Conservation (phyloP, 2,329 filamentous ascomycete genomes). For the Aspergillus sp. region DNA sequence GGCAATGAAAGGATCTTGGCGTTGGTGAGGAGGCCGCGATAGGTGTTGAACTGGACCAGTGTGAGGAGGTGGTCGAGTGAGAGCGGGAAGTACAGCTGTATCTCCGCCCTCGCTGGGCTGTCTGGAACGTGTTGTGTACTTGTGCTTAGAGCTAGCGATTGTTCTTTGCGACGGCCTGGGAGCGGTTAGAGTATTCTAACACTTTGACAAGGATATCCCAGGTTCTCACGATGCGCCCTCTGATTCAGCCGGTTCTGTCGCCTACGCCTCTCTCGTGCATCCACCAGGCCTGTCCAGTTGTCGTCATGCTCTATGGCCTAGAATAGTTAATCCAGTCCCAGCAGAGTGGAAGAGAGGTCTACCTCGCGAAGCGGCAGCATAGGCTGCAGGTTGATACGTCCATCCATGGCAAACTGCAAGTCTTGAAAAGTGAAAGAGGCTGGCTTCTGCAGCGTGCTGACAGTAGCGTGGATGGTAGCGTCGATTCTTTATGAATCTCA, state of each 20-base stretch:
- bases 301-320: neutral
- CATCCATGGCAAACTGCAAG: neutral
- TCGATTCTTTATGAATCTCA: neutral
- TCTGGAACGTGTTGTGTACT: neutral
- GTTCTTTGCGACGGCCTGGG: neutral
- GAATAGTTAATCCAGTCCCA: neutral
- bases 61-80: neutral
- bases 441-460: neutral
- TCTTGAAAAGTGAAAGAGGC: neutral
- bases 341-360: neutral
- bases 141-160: neutral
- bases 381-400: neutral
- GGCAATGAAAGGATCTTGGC: neutral
- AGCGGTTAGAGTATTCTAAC: neutral
- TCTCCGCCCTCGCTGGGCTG: neutral
- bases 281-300: neutral
- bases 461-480: neutral
- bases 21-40: neutral
- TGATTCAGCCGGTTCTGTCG: neutral
- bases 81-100: neutral
- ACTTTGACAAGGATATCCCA: too few relatives aligned
- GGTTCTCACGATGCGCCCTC: neutral
- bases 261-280: neutral
- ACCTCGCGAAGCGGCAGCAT: neutral
- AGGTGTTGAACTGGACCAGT: neutral